A percentile compares a stretch with the other conserved stretches of the same genome.
phyloP scores from a whole-genome alignment of 805 yeast genomes.

The Saturnispora hagleri region DNA sequence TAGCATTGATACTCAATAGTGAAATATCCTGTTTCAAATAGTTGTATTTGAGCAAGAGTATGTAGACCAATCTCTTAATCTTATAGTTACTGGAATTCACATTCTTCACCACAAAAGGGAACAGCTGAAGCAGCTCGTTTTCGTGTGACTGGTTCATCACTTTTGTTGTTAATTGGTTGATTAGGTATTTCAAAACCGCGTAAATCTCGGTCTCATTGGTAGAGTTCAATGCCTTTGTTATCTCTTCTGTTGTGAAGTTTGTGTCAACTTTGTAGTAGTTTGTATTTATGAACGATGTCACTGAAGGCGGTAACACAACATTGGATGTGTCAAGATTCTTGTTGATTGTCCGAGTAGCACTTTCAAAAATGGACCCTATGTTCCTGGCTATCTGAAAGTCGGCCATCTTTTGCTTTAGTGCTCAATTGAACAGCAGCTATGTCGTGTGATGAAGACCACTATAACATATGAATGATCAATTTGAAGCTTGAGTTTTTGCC shows the following conservation, averaged over 20 bases:
- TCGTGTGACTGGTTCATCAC: slow-evolving; percentile 15
- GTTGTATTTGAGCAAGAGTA: slow-evolving; percentile 67
- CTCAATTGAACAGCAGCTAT: not conserved
- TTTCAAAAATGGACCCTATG: slow-evolving; percentile 16
- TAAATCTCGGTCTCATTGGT: slow-evolving; percentile 50
- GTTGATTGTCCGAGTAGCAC: slow-evolving; percentile 12
- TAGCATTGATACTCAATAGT: slow-evolving; percentile 78
- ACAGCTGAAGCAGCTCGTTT: slow-evolving; percentile 39
- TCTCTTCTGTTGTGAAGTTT: slow-evolving; percentile 48
- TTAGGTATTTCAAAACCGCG: slow-evolving; percentile 50
- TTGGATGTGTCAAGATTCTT: slow-evolving; percentile 10
- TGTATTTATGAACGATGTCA: slow-evolving; percentile 18
- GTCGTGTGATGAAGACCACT: not conserved
- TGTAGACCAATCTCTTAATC: slow-evolving; percentile 66
- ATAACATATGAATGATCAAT: not conserved
- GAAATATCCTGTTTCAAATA: slow-evolving; percentile 86
- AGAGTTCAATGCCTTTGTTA: slow-evolving; percentile 46
- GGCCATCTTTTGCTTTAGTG: slow-evolving; percentile 7
- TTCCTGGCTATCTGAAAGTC: slow-evolving; percentile 15
- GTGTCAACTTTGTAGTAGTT: slow-evolving; percentile 17
- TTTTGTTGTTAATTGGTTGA: slow-evolving; percentile 31
- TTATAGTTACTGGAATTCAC: slow-evolving; percentile 58
- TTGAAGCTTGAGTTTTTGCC: not conserved
- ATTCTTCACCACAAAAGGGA: slow-evolving; percentile 86
- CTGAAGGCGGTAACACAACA: slow-evolving; percentile 16